These are phyloP conservation scores for Fusarium tjaetaba DNA, from an alignment of 2,329 filamentous ascomycete genomes.

Conservation along the genomic window DNA sequence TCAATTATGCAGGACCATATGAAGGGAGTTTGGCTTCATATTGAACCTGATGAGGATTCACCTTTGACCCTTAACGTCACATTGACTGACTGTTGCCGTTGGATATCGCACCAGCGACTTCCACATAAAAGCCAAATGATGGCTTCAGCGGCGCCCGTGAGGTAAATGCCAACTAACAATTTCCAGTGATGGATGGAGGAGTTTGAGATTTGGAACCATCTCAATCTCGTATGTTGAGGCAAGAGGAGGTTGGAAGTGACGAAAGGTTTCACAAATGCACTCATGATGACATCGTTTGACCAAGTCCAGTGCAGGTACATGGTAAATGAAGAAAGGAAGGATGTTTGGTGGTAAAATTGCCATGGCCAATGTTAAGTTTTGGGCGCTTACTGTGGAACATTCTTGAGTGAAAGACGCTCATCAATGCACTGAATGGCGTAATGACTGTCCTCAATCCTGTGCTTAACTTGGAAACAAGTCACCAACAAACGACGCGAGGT, in stretches of 20 bases:
- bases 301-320: neutral
- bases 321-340: neutral
- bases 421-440: neutral
- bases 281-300: neutral
- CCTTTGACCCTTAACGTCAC: neutral
- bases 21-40: rapidly evolving
- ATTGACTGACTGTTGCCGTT: neutral
- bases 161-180: rapidly evolving
- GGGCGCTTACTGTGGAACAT: too few species aligned
- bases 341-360: neutral
- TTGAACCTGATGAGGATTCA: neutral
- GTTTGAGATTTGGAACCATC: neutral
- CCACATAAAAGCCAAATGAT: neutral
- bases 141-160: neutral
- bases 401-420: rapidly evolving
- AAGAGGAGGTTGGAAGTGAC: neutral
- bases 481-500: neutral
- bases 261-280: neutral
- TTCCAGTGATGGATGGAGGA: too few species aligned
- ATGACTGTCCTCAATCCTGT: neutral
- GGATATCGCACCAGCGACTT: too few species aligned
- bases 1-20: too few species aligned
- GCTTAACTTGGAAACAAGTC: neutral
- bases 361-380: rapidly evolving
- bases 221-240: neutral